Base-by-base conservation (phyloP, 805 yeast species). In the Gaillardinia entomophila region DNA sequence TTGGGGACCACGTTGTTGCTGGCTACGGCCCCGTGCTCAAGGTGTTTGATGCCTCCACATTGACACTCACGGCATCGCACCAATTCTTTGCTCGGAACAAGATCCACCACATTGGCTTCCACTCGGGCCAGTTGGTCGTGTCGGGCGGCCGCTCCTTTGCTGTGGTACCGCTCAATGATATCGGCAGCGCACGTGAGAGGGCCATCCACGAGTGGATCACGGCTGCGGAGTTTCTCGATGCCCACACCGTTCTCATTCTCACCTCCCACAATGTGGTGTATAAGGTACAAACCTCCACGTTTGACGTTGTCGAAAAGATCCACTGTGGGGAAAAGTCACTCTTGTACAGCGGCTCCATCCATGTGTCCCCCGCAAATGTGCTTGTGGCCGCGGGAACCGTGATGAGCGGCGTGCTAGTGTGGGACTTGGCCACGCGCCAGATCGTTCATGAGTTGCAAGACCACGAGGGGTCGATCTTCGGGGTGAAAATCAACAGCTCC, bases 401-500 rank as follows among this genome's bases (percentile, higher is more conserved):
- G 2, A 79, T 89, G 79, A 80, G 81, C 30, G 96, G 97, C 11
- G 79, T 86, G 2, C 61, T 84, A 3, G 62, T 88, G 2, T 90
- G 97, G 97, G 77, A 77, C 29, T 48, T 77, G 16, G 53, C 54
- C 24, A 56, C 58, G 22, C 41, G 58, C 1, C 27, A 61, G 19
- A 60, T 81, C 6, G 16, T 75, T 3, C 76, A 78, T 44, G 71
- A 69, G 24, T 62, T 90, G 32, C 70, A 71, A 0, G 82, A 80
- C 1, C 98, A 92, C 59, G 88, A 82, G 53, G 98, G 98, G 2
- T 84, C 96, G 0, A 88, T 90, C 18, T 90, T 92, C 57, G 84
- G 82, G 18, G 88, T 88, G 4, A 68, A 69, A 12, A 64, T 82
- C 22, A 82, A 85, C 37, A 40, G 52, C 0, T 62, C 69, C 32